phyloP scores from a whole-genome alignment of 108 stramenopile genomes.

The Fragilariopsis cylindrus region DNA sequence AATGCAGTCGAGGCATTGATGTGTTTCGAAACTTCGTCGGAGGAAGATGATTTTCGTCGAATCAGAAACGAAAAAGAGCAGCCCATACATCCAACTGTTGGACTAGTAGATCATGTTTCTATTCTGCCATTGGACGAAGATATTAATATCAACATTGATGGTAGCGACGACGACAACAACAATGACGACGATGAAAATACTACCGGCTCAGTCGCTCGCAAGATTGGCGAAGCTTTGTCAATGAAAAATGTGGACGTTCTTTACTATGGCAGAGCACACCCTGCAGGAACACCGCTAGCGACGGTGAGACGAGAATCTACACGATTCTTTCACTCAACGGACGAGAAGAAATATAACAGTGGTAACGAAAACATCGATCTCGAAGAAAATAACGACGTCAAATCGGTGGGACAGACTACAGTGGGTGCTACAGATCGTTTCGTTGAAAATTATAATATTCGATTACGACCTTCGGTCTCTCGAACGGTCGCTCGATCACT shows the following conservation, averaged over 20 bases:
- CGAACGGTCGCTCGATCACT: constrained; percentile 56
- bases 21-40: constrained; percentile 2
- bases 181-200: constrained; percentile 25
- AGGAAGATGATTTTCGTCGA: neutral
- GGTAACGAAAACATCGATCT: neutral
- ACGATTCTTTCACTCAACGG: constrained; percentile 55
- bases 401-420: constrained; percentile 32
- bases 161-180: neutral
- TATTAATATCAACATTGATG: neutral
- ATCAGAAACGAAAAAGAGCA: neutral
- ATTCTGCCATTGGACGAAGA: constrained; percentile 62
- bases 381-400: neutral
- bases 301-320: constrained; percentile 70
- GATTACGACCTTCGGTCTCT: constrained; percentile 29
- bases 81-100: constrained; percentile 71
- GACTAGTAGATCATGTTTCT: constrained; percentile 81
- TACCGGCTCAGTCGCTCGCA: constrained; percentile 49
- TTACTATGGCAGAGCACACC: constrained; percentile 78
- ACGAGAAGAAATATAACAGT: neutral
- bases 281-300: constrained; percentile 57
- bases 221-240: constrained; percentile 49
- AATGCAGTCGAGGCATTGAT: constrained; percentile 17
- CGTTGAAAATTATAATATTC: constrained; percentile 86
- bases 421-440: constrained; percentile 71
- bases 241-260: constrained; percentile 44